phyloP scores from a whole-genome alignment of 495 filamentous ascomycete species.

The Aeminium ludgeri region DNA sequence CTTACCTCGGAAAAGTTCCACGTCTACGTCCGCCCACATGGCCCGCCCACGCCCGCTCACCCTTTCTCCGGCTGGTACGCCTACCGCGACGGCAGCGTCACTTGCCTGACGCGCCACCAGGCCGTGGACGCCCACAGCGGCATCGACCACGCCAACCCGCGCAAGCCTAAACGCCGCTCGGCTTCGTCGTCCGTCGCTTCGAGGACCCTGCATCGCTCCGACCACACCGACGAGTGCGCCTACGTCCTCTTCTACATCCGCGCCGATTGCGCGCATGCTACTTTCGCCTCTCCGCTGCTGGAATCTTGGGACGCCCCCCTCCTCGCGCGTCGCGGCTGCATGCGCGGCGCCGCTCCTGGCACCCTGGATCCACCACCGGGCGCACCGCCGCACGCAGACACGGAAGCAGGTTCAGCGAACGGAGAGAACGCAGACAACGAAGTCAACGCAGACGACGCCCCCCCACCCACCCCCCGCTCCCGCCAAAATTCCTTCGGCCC shows the following conservation, averaged over 20 bases:
- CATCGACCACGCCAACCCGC: not conserved
- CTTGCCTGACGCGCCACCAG: conserved; percentile 39
- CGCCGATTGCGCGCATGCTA: conserved; percentile 22
- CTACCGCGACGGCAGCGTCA: conserved; percentile 41
- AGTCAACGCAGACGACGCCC: no score
- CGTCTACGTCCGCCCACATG: conserved; percentile 42
- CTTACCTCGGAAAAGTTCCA: conserved; percentile 46
- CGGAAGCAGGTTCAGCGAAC: no score
- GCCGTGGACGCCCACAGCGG: conserved; percentile 40
- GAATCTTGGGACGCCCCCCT: conserved; percentile 9
- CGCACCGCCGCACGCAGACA: no score
- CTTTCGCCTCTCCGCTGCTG: not conserved
- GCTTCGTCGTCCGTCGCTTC: not conserved
- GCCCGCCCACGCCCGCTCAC: conserved; percentile 29
- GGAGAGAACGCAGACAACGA: not conserved
- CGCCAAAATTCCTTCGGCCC: no score
- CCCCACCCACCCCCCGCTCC: no score
- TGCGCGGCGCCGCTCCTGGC: no score
- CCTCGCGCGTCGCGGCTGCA: no score
- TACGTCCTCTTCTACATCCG: conserved; percentile 45
- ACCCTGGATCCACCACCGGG: no score
- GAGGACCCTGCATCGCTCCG: not conserved
- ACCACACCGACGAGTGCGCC: conserved; percentile 32
- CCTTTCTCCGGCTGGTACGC: conserved; percentile 32
- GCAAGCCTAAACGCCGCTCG: not conserved